Percentiles rank a stretch among this genome's conserved stretches.
phyloP scores from a whole-genome alignment of 805 yeast genomes.

The Candida boidinii region DNA sequence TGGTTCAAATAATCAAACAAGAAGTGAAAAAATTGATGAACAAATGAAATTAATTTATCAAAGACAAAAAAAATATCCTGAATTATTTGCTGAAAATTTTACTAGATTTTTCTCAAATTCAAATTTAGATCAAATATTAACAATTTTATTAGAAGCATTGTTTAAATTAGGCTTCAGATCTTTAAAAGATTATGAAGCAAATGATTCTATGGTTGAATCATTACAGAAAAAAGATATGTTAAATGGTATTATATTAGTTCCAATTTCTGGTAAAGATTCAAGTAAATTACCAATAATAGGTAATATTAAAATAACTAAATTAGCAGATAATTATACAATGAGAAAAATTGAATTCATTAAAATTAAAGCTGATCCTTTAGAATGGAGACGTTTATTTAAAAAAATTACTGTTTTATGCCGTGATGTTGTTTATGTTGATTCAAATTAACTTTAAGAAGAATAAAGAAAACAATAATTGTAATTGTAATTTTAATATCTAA shows the following conservation, averaged over 20 bases:
- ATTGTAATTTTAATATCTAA: not conserved
- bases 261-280: slow-evolving; percentile 34
- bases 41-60: slow-evolving; percentile 13
- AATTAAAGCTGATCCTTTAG: slow-evolving; percentile 59
- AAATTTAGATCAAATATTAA: slow-evolving; percentile 33
- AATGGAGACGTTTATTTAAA: slow-evolving; percentile 64
- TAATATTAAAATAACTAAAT: slow-evolving; percentile 30
- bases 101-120: slow-evolving; percentile 43
- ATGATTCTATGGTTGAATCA: slow-evolving; percentile 12
- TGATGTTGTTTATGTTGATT: slow-evolving; percentile 40
- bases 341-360: slow-evolving; percentile 47
- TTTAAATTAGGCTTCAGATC: slow-evolving; percentile 31
- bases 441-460: not conserved
- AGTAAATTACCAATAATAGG: slow-evolving; percentile 39
- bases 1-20: slow-evolving; percentile 8
- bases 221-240: slow-evolving; percentile 19
- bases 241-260: slow-evolving; percentile 27
- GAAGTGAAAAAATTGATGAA: slow-evolving; percentile 14
- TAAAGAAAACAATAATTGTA: not conserved
- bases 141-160: slow-evolving; percentile 33
- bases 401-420: slow-evolving; percentile 47
- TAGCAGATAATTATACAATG: slow-evolving; percentile 29
- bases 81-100: slow-evolving; percentile 32
- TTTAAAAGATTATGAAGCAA: slow-evolving; percentile 11
- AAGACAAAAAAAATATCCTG: slow-evolving; percentile 13